Percentiles rank a stretch among this genome's conserved stretches.
phyloP scores from a whole-genome alignment of 1,139 yeast genomes.

The Hanseniaspora uvarum region DNA sequence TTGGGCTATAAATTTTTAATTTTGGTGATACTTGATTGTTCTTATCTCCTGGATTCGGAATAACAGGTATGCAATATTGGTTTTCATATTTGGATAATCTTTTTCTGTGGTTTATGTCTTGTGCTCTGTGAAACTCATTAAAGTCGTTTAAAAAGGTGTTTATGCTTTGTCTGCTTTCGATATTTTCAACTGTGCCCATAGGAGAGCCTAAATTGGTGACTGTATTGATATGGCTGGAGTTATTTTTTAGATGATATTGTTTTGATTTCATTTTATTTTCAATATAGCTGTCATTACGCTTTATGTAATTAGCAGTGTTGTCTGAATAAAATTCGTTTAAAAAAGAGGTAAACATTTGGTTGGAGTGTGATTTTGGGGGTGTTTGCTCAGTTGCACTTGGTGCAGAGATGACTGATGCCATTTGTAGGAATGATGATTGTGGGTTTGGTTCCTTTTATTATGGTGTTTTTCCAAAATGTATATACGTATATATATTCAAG shows the following conservation, averaged over 20 bases:
- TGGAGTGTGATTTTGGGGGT: background rate
- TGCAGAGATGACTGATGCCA: background rate
- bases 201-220: constrained; percentile 2
- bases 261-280: constrained; percentile 3
- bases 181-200: background rate
- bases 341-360: background rate
- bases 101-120: constrained; percentile 18
- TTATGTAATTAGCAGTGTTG: background rate
- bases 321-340: background rate
- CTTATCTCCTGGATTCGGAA: background rate
- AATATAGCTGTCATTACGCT: background rate
- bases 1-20: background rate
- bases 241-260: constrained; percentile 9
- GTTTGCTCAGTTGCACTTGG: background rate
- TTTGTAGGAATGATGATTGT: background rate
- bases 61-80: background rate
- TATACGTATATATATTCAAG: too few species aligned
- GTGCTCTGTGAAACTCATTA: constrained; percentile 17
- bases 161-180: background rate
- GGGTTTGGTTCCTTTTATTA: background rate
- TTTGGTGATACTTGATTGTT: background rate
- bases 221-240: constrained; percentile 9
- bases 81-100: constrained; percentile 10
- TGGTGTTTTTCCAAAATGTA: too few species aligned
- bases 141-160: constrained; percentile 15